phyloP scores from a whole-genome alignment of 495 filamentous ascomycete genomes.

The Corynascus novoguineensis region DNA sequence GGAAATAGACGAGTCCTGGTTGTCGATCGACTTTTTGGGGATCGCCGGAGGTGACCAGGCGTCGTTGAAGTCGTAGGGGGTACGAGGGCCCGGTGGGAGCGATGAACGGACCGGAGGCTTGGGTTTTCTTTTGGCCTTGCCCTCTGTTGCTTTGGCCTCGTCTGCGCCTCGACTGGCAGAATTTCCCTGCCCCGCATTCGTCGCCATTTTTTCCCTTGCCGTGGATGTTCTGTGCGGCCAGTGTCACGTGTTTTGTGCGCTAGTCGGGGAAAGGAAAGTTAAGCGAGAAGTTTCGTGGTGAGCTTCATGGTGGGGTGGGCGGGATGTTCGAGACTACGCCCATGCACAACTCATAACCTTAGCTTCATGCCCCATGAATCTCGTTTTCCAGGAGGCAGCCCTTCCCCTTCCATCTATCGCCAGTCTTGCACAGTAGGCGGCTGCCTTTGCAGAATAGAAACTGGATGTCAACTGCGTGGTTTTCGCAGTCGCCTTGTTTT shows the following conservation, averaged over 20 bases:
- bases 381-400: too few species aligned
- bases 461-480: too few species aligned
- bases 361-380: background rate
- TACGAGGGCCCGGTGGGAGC: conserved; percentile 16
- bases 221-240: conserved; percentile 23
- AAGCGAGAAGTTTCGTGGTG: conserved; percentile 13
- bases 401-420: too few species aligned
- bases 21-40: conserved; percentile 7
- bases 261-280: conserved; percentile 5
- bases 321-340: background rate
- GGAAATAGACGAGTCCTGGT: background rate
- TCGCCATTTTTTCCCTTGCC: conserved; percentile 27
- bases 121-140: conserved; percentile 21
- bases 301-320: conserved; percentile 12
- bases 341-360: background rate
- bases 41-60: conserved; percentile 18
- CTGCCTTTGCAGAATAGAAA: too few species aligned
- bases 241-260: conserved; percentile 22
- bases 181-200: conserved; percentile 29
- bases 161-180: conserved; percentile 15
- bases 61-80: conserved; percentile 20
- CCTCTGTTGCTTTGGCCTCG: conserved; percentile 17
- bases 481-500: too few species aligned
- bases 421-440: too few species aligned
- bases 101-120: conserved; percentile 13